Conservation (phyloP, 1,284 basidiomycete species). For the Bjerkandera adusta region DNA sequence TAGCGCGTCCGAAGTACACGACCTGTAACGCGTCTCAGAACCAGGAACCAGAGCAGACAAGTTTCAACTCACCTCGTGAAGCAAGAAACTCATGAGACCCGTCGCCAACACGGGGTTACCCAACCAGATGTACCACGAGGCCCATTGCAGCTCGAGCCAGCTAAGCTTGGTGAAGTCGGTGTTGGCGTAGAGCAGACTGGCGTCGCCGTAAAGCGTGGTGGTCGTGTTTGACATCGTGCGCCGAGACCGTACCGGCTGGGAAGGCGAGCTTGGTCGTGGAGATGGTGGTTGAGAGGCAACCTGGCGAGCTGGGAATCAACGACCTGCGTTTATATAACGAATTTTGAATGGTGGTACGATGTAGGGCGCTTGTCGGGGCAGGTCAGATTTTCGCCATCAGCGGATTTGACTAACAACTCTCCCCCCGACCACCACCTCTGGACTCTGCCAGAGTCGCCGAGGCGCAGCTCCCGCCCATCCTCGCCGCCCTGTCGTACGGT, state of each 20-base stretch:
- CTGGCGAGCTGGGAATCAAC: background rate
- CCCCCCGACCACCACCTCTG: background rate
- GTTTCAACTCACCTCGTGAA: slow-evolving; percentile 85
- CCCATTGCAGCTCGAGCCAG: slow-evolving; percentile 82
- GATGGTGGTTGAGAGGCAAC: background rate
- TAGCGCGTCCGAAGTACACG: slow-evolving; percentile 94
- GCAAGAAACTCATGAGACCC: slow-evolving; percentile 88
- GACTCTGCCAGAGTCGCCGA: slow-evolving; percentile 14
- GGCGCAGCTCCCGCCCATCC: background rate
- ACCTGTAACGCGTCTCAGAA: slow-evolving; percentile 47
- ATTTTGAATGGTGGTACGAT: background rate
- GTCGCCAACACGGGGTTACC: slow-evolving; percentile 94
- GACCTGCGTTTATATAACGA: background rate
- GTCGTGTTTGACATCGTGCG: slow-evolving; percentile 26
- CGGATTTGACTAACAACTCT: slow-evolving; percentile 1
- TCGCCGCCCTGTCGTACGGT: too few species aligned
- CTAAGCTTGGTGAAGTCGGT: slow-evolving; percentile 66
- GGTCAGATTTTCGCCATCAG: too few species aligned
- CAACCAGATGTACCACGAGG: slow-evolving; percentile 80
- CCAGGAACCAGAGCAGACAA: background rate
- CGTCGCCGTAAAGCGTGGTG: slow-evolving; percentile 21
- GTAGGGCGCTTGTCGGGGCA: background rate
- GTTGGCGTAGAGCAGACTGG: slow-evolving; percentile 50
- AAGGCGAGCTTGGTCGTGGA: background rate
- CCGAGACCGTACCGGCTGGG: too few species aligned